Percentiles rank a stretch among this genome's conserved stretches.
Evolutionary conservation across 2,329 filamentous ascomycete genomes (phyloP).

Genomic region (Curvularia sp.): DNA sequence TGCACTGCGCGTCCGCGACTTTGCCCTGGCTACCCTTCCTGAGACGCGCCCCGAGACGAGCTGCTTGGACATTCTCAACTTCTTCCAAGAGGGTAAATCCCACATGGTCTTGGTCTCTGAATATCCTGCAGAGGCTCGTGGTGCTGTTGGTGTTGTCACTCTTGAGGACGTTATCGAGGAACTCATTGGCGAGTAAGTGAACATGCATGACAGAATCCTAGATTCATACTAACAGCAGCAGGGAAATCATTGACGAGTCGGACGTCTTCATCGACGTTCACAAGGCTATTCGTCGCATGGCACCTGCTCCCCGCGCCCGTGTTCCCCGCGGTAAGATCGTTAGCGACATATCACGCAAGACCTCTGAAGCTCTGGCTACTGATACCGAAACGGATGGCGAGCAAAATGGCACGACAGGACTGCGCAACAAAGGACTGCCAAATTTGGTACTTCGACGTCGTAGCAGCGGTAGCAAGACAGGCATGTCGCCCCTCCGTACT

Average conservation of each 20-base stretch:
- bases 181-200: constrained; percentile 89
- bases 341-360: constrained; percentile 48
- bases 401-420: constrained; percentile 21
- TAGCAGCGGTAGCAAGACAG: constrained; percentile 51
- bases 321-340: constrained; percentile 65
- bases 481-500: constrained; percentile 54
- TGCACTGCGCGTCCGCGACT: constrained; percentile 82
- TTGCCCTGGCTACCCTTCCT: constrained; percentile 89
- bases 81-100: constrained; percentile 98
- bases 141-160: constrained; percentile 91
- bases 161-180: constrained; percentile 98
- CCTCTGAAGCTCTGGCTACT: constrained; percentile 33
- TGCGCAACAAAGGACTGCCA: constrained; percentile 42
- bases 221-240: constrained; percentile 46
- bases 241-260: constrained; percentile 98
- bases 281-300: constrained; percentile 91
- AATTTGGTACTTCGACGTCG: constrained; percentile 55
- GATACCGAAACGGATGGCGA: constrained; percentile 30
- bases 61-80: constrained; percentile 98
- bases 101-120: constrained; percentile 98
- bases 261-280: constrained; percentile 98
- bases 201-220: neutral
- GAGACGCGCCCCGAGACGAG: constrained; percentile 95
- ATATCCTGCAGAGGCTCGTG: constrained; percentile 85
- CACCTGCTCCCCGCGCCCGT: constrained; percentile 80